Base-by-base conservation (phyloP, 1,284 basidiomycete species). In the Lentinula novae-zelandiae region DNA sequence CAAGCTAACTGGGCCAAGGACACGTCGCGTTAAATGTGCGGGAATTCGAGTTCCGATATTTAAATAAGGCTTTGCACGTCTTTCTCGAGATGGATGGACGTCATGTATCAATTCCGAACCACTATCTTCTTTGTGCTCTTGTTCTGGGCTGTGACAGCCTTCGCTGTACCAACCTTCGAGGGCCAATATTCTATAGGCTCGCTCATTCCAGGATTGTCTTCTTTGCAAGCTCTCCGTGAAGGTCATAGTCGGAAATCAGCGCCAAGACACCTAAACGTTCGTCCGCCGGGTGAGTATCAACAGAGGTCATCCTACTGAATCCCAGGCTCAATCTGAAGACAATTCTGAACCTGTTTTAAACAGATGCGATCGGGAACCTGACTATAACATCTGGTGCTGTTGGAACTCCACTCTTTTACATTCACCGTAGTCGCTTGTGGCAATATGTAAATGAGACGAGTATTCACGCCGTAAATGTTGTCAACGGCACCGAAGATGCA, bases 361-460 rank as follows among this genome's bases (percentile, higher is more conserved):
- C 46, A 75, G 73, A 70, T 40, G 54, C 61, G 42, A 67, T 72
- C 15, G 75, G 74, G 46, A 79, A 80, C 53, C 64, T 79, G 15
- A 65, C 74, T 13, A 53, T 66, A 10, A 67, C 71, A 34, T 67
- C 69, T 53, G 57, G 61, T 63, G 75, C 75, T 65, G 34, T 58
- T 64, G 55, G 66, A 63, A 77, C 79, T 12, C 77, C 81, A 4
- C 67, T 82, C 15, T 87, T 85, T 72, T 85, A 82, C 71, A 75
- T 87, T 64, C 73, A 79, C 65, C 74, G 77, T 58, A 72, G 77
- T 59, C 77, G 81, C 55, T 74, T 86, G 36, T 84, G 77, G 74
- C 79, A 82, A 62, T 80, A 78, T 66, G n/a, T 53, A 27, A 88
- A 87, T 68, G 79, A 80, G 50, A 79, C 82, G 0, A 75, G 79